Percentiles rank a stretch among this genome's conserved stretches.
Evolutionary conservation across 208 protist species (phyloP).

Genomic region (Acanthamoeba sp.): DNA sequence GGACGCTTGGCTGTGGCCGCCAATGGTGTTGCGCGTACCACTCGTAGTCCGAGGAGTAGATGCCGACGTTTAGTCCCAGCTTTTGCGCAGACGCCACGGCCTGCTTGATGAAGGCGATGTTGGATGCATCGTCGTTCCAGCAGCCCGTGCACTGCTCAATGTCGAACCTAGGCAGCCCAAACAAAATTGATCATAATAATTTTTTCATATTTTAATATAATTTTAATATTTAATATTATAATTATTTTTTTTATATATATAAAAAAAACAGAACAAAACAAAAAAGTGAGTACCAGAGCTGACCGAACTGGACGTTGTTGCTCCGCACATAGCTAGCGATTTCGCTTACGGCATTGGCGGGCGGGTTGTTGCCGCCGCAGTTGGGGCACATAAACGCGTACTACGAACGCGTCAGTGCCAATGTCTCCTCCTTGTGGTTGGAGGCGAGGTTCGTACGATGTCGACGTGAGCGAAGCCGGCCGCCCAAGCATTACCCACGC

Average conservation of each 20-base stretch:
- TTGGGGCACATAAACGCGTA: constrained; percentile 50
- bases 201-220: too few species aligned
- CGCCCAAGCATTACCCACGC: constrained; percentile 26
- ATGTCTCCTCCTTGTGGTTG: background rate
- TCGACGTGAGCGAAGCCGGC: constrained; percentile 16
- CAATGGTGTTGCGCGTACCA: background rate
- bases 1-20: background rate
- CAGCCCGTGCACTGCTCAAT: constrained; percentile 46
- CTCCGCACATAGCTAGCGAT: background rate
- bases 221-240: too few species aligned
- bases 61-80: background rate
- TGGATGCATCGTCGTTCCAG: constrained; percentile 56
- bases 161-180: background rate
- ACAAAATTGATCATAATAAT: too few species aligned
- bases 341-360: background rate
- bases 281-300: background rate
- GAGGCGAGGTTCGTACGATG: background rate
- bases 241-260: too few species aligned
- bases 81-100: background rate
- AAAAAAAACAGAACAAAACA: background rate
- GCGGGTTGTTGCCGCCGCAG: constrained; percentile 53
- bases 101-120: constrained; percentile 34
- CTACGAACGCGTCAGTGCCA: background rate
- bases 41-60: constrained; percentile 45
- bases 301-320: constrained; percentile 8